These are phyloP conservation scores for Kwoniella newhampshirensis DNA, from an alignment of 768 basidiomycete species.

Conservation along the genomic window DNA sequence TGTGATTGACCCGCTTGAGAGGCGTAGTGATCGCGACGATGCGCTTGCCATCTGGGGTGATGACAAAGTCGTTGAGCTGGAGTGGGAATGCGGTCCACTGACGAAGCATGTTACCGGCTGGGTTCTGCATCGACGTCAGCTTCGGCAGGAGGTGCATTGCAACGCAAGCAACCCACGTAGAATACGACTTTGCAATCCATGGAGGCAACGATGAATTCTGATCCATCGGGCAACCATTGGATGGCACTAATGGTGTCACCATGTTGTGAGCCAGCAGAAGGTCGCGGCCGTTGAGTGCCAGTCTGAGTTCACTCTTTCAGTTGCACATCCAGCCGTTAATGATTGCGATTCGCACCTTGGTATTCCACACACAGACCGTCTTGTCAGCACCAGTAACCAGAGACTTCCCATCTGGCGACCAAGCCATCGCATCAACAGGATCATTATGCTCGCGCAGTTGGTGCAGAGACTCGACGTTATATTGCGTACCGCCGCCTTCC, in stretches of 20 bases:
- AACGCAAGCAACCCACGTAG: slow-evolving; percentile 52
- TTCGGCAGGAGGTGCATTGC: too few species aligned
- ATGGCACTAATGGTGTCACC: slow-evolving; percentile 80
- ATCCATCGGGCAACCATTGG: slow-evolving; percentile 82
- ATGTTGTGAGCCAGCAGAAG: slow-evolving; percentile 55
- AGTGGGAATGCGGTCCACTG: slow-evolving; percentile 70
- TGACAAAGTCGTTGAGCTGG: slow-evolving; percentile 79
- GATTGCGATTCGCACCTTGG: slow-evolving; percentile 62
- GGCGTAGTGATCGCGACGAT: slow-evolving; percentile 74
- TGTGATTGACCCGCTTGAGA: slow-evolving; percentile 28
- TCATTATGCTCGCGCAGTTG: slow-evolving; percentile 70
- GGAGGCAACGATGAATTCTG: slow-evolving; percentile 84
- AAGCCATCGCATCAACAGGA: slow-evolving; percentile 76
- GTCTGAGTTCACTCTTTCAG: slow-evolving; percentile 15
- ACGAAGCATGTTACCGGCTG: slow-evolving; percentile 69
- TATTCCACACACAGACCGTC: slow-evolving; percentile 83
- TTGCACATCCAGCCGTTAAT: not conserved
- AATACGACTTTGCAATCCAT: slow-evolving; percentile 68
- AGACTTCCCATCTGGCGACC: slow-evolving; percentile 85
- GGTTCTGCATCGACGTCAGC: slow-evolving; percentile 59
- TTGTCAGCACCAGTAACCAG: slow-evolving; percentile 81
- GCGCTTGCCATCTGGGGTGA: slow-evolving; percentile 79
- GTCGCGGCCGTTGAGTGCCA: slow-evolving; percentile 22
- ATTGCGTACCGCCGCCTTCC: slow-evolving; percentile 13
- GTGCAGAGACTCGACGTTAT: slow-evolving; percentile 56